phyloP scores from a whole-genome alignment of 192 early-diverging fungal genomes.

The Coemansia sp. region DNA sequence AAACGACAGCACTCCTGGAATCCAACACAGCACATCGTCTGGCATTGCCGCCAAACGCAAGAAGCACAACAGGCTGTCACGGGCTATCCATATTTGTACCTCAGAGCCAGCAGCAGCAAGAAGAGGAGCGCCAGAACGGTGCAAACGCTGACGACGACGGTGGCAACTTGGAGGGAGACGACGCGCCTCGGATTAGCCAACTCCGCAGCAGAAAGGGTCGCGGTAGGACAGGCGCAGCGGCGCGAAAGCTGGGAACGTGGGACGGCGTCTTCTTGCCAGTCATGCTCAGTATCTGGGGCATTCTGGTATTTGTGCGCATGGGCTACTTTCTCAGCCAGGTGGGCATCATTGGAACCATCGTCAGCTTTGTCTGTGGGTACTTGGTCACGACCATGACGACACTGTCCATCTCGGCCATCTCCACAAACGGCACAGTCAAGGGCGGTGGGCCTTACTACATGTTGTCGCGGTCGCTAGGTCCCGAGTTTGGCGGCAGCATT shows the following conservation, averaged over 20 bases:
- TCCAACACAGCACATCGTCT: background rate
- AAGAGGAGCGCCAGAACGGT: background rate
- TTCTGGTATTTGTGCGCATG: constrained; percentile 68
- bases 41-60: background rate
- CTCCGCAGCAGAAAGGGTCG: background rate
- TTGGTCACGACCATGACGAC: constrained; percentile 62
- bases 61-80: background rate
- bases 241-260: constrained; percentile 61
- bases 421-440: constrained; percentile 65
- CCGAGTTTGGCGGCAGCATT: constrained; percentile 72
- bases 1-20: background rate
- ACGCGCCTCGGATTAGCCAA: background rate
- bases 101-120: background rate
- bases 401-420: constrained; percentile 66
- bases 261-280: constrained; percentile 71
- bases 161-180: background rate
- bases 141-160: background rate
- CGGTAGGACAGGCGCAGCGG: background rate
- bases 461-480: constrained; percentile 62
- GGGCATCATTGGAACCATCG: constrained; percentile 61
- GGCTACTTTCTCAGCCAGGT: constrained; percentile 65
- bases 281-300: constrained; percentile 69
- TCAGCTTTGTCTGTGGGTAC: constrained; percentile 60
- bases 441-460: constrained; percentile 71
- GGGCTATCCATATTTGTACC: background rate